Conservation (phyloP, 176 grass and related monocot species). For the Oryza punctata region DNA sequence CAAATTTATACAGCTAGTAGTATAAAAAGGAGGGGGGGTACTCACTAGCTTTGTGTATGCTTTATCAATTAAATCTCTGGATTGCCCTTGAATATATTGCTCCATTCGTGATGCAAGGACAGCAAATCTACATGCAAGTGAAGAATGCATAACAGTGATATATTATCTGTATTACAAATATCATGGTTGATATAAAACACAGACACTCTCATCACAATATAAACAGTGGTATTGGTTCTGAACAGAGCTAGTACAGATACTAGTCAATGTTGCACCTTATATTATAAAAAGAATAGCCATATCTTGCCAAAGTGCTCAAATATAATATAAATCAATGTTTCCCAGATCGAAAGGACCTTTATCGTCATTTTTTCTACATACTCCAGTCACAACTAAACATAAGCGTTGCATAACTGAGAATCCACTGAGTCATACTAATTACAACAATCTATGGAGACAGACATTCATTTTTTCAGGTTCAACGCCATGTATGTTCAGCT, state of each 20-base stretch:
- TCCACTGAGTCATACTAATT: not conserved
- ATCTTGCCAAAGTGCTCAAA: not conserved
- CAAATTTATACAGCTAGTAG: not conserved
- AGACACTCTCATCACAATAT: conserved; percentile 14
- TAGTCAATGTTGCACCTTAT: not conserved
- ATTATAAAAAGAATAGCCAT: conserved; percentile 9
- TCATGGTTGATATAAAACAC: conserved; percentile 15
- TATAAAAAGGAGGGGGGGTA: conserved; percentile 24
- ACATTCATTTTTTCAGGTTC: not conserved
- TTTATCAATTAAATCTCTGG: conserved; percentile 96
- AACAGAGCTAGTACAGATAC: not conserved
- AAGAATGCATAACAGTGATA: conserved; percentile 34
- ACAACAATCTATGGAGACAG: not conserved
- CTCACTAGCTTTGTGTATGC: conserved; percentile 94
- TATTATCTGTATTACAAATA: not conserved
- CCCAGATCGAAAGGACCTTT: not conserved
- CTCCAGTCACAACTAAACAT: not conserved
- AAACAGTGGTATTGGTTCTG: not conserved
- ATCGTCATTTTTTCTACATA: not conserved
- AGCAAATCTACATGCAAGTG: conserved; percentile 65
- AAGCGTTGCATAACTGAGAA: not conserved
- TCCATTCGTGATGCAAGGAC: conserved; percentile 95
- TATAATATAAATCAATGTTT: not conserved
- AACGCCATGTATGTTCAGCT: not conserved
- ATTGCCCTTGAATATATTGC: conserved; percentile 96